These are phyloP conservation scores for Cerrena zonata DNA, from an alignment of 1,284 basidiomycete genomes.

Conservation along the genomic window DNA sequence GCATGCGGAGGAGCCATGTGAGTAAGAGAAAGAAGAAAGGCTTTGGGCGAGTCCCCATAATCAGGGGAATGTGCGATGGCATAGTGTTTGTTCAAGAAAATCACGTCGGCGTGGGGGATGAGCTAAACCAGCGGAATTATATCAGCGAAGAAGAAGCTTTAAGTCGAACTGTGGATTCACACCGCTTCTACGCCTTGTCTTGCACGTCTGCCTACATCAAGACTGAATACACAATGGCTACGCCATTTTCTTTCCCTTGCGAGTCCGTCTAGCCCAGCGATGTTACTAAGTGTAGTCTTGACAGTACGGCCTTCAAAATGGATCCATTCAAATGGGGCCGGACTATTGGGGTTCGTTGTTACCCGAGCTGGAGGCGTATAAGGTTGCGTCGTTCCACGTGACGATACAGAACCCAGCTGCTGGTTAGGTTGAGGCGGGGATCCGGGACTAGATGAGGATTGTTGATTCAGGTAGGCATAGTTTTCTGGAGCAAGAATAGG, in stretches of 20 bases:
- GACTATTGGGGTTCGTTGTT: conserved; percentile 39
- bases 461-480: conserved; percentile 35
- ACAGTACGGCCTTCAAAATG: conserved; percentile 74
- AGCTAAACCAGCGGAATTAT: conserved; percentile 38
- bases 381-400: conserved; percentile 35
- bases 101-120: conserved; percentile 70
- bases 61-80: conserved; percentile 52
- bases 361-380: conserved; percentile 29
- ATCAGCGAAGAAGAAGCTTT: conserved; percentile 5
- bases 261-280: conserved; percentile 69
- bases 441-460: conserved; percentile 19
- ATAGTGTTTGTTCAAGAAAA: conserved; percentile 69
- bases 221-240: conserved; percentile 68
- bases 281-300: conserved; percentile 70
- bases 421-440: conserved; percentile 18
- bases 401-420: conserved; percentile 18
- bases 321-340: conserved; percentile 77
- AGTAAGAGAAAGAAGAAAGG: conserved; percentile 67
- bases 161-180: conserved; percentile 23
- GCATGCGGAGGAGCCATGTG: conserved; percentile 63
- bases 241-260: conserved; percentile 77
- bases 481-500: conserved; percentile 75
- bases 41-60: conserved; percentile 59
- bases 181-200: conserved; percentile 77
- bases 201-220: conserved; percentile 66